Evolutionary conservation across 306 rosid genomes (phyloP).

Genomic region (Datisca glomerata): DNA sequence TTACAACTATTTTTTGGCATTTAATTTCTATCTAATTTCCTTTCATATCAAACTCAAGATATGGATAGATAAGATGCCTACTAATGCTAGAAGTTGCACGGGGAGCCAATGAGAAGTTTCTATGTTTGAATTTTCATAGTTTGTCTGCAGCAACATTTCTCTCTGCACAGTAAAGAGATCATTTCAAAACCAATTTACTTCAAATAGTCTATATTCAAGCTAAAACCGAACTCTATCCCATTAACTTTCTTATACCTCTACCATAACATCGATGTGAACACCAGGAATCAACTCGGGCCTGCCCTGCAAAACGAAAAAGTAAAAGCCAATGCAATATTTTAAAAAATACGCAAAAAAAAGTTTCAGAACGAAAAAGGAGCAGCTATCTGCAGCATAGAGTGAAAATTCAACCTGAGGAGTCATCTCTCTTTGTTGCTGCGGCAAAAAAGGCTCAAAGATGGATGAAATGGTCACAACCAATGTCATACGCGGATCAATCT

Average conservation of each 20-base stretch:
- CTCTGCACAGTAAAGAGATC: conserved; percentile 14
- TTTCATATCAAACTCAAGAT: too few species aligned
- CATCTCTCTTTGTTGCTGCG: conserved; percentile 42
- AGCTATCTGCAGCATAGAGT: conserved; percentile 1
- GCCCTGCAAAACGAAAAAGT: conserved; percentile 41
- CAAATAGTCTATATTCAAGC: background rate
- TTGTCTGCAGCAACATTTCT: conserved; percentile 18
- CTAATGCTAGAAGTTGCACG: conserved; percentile 51
- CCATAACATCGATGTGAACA: conserved; percentile 65
- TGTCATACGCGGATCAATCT: conserved; percentile 25
- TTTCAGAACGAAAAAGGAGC: conserved; percentile 9
- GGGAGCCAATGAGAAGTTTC: conserved; percentile 39
- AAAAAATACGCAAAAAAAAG: background rate
- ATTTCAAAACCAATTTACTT: conserved; percentile 1
- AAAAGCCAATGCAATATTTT: conserved; percentile 12
- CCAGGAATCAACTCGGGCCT: conserved; percentile 70
- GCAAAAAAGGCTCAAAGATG: conserved; percentile 75
- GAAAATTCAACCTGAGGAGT: conserved; percentile 39
- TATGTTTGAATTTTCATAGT: conserved; percentile 15
- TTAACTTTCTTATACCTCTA: conserved; percentile 31
- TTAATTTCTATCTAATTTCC: too few species aligned
- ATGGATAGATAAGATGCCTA: conserved; percentile 33
- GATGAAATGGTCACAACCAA: conserved; percentile 78
- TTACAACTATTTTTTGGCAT: too few species aligned
- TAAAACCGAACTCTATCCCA: too few species aligned